Evolutionary conservation across 331 rosid genomes (phyloP).

Genomic region (Malus hybrid): DNA sequence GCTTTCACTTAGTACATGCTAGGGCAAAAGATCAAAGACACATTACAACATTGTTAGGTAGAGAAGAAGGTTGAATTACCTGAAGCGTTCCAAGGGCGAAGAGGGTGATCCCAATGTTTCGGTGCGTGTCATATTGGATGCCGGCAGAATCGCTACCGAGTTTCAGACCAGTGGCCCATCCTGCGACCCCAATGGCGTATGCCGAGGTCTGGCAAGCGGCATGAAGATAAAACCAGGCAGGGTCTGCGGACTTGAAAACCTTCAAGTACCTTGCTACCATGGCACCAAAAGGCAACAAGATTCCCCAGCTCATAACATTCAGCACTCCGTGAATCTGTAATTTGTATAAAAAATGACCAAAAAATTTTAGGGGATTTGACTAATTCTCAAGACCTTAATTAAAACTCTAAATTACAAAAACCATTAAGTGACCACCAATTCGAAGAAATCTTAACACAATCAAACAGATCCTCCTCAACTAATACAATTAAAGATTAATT

Average conservation of each 20-base stretch:
- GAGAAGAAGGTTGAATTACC: constrained; percentile 26
- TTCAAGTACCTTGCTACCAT: constrained; percentile 75
- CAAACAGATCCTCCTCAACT: background rate
- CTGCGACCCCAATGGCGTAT: constrained; percentile 75
- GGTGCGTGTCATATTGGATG: constrained; percentile 25
- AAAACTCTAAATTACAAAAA: too few relatives aligned
- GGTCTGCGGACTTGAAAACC: constrained; percentile 81
- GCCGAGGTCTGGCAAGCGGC: constrained; percentile 80
- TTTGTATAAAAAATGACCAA: background rate
- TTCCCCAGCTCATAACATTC: constrained; percentile 78
- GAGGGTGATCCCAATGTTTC: constrained; percentile 60
- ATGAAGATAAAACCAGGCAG: constrained; percentile 95
- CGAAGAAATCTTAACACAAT: background rate
- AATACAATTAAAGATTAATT: background rate
- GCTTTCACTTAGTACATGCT: background rate
- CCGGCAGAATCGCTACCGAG: constrained; percentile 66
- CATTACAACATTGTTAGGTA: background rate
- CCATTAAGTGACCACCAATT: background rate
- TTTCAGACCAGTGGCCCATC: constrained; percentile 91
- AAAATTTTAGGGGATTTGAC: background rate
- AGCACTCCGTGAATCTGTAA: constrained; percentile 73
- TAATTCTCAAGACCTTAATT: background rate
- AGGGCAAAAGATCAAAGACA: background rate
- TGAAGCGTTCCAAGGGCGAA: constrained; percentile 88
- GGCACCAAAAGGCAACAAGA: constrained; percentile 80